Base-by-base conservation (phyloP, 2,329 filamentous ascomycete genomes). In the Aspergillus ochraceoroseus region DNA sequence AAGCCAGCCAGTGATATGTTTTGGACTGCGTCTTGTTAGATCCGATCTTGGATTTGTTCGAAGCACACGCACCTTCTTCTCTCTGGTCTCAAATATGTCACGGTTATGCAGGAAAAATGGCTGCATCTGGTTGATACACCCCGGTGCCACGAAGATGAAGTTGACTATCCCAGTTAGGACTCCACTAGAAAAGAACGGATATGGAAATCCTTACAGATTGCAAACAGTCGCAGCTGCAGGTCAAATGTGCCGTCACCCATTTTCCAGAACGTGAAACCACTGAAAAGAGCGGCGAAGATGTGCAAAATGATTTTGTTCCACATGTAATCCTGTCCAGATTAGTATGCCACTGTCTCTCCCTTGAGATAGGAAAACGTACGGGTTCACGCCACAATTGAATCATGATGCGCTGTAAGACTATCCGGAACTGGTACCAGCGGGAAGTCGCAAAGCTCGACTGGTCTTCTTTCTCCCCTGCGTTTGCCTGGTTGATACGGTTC, bases 221-320 rank as follows among this genome's bases (percentile, higher is more conserved):
- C 75, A 50, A 80, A 80, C 2, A 81, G 61, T 26, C 72, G 69
- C 19, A 76, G 60, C 54, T 79, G 76, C 12, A 79, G 52, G 22
- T 74, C 74, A 8, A 59, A 64, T 0, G 76, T 66, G 0, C 66
- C 70, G 36, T 73, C 57, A 1, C 75, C 75, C 17, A 81, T 69
- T 58, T 71, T 73, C 76, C 76, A 81, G 54, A 80, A 81, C 0
- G 73, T 72, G 48, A 81, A 81, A 1, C 76, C 78, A 53, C 77
- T 79, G 63, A 80, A 78, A 0, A 81, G 67, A 0, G 71, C 75
- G 0, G 70, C 71, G 9, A 66, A 63, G 14, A 80, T 63, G 52
- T 81, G 77, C 1, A 81, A 63, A 0, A 67, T 61, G 1, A 71
- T 56, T 34, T 72, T 71, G 54, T 72, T 71, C 60, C 68, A 68